Base-by-base conservation (phyloP, 2,329 filamentous ascomycete species). In the Parastagonospora avenae region DNA sequence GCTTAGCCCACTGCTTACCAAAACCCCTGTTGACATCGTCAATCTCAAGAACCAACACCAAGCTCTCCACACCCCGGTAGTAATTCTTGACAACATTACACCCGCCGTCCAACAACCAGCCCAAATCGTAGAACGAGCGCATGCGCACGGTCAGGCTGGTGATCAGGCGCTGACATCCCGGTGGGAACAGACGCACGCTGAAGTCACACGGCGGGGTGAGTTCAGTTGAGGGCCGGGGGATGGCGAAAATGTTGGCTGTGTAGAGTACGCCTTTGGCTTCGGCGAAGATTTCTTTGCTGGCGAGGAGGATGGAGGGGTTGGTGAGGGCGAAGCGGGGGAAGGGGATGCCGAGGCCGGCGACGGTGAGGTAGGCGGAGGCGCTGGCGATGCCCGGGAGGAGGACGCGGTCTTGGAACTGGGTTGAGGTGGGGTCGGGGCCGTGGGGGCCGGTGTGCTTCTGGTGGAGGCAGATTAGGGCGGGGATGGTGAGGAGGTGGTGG, bases 251-350 rank as follows among this genome's bases (percentile, higher is more conserved):
- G 49, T 78, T 78, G 24, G 67, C 65, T 40, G 67, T 64, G 58
- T 78, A 78, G 12, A 79, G 64, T 12, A 77, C 59, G 5, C 61
- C 62, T n/a, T 69, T 72, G 6, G 75, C 68, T 62, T 79, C 75
- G 46, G 65, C 62, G 59, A 75, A 69, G 46, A 79, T 57, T 9
- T 73, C 64, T 40, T 72, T 73, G 54, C 60, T 75, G 6, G 57
- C 60, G 11, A 68, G 58, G 7, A 79, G 66, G 24, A 78, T 67
- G 38, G 44, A 45, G 19, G 57, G 43, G 40, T 68, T 70, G 8
- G 43, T 55, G 37, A 33, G 47, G 3, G 19, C 24, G 29, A 61
- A 60, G 12, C 50, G 50, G 8, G 54, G 41, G 48, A 65, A 65
- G 10, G 47, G 54, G 2, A 51, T 46, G 14, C 64, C 66, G 28